Percentiles rank a stretch among this genome's conserved stretches.
These are phyloP conservation scores for Ceratobasidium sp. DNA, from an alignment of 1,284 basidiomycete genomes.

Conservation along the genomic window DNA sequence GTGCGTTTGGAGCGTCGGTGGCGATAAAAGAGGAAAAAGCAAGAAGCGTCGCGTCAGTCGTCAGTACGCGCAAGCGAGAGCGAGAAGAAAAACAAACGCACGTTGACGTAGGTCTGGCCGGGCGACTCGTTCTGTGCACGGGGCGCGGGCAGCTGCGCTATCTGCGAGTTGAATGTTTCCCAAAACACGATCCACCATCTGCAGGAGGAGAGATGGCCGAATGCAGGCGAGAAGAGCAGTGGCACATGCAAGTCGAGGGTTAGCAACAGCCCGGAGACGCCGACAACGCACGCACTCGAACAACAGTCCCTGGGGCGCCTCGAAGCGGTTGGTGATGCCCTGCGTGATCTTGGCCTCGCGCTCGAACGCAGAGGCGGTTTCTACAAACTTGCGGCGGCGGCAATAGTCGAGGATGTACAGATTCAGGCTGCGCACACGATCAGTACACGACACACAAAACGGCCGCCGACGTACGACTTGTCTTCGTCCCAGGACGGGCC, in stretches of 20 bases:
- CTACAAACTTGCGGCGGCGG: slow-evolving; percentile 75
- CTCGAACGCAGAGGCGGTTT: slow-evolving; percentile 72
- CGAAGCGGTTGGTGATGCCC: slow-evolving; percentile 75
- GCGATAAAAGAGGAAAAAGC: slow-evolving; percentile 5
- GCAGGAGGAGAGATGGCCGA: slow-evolving; percentile 9
- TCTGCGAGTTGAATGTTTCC: slow-evolving; percentile 66
- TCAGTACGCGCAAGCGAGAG: neutral
- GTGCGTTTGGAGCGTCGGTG: slow-evolving; percentile 1
- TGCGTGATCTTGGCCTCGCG: slow-evolving; percentile 69
- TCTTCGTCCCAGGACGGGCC: slow-evolving; percentile 64
- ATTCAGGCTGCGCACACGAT: slow-evolving; percentile 53
- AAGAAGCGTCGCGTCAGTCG: slow-evolving; percentile 7
- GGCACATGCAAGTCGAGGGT: slow-evolving; percentile 1
- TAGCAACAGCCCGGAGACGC: neutral
- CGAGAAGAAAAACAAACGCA: slow-evolving; percentile 4
- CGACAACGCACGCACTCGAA: slow-evolving; percentile 70
- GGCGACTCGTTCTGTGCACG: slow-evolving; percentile 3
- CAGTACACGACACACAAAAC: slow-evolving; percentile 3
- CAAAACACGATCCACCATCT: slow-evolving; percentile 91
- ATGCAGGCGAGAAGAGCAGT: slow-evolving; percentile 1
- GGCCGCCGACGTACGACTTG: slow-evolving; percentile 58
- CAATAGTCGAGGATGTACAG: slow-evolving; percentile 88
- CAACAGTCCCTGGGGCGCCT: slow-evolving; percentile 80
- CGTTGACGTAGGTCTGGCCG: slow-evolving; percentile 27
- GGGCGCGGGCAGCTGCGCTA: neutral